Base-by-base conservation (phyloP, 2,329 filamentous ascomycete species). In the Pseudonectria buxi region DNA sequence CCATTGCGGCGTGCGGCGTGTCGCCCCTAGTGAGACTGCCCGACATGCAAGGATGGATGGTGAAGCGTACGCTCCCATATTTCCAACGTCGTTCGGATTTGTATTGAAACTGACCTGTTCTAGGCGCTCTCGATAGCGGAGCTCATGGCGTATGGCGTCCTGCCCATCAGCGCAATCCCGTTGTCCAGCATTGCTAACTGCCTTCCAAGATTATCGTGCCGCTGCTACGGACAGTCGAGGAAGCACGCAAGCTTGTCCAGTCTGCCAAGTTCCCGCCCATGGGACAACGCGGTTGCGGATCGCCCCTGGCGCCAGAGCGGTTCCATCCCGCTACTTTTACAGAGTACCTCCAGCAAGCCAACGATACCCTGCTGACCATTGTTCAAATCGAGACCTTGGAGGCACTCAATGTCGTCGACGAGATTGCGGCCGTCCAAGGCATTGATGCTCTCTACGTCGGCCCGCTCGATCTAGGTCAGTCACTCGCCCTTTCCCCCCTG, bases 341-440 rank as follows among this genome's bases (percentile, higher is more conserved):
- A 3, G 63, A 71, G 35, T 74, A 74, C 40, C 63, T 73, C 46
- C 59, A 66, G 40, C 60, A 67, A 27, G 70, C 70, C 29, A 72
- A 74, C 41, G 61, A 71, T 35, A 46, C 57, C 22, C 64, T 83
- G 14, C 53, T 83, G 39, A 80, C 74, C 12, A 78, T 81, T 61
- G 75, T 82, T 10, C 79, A 83, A 55, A 82, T 83, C 34, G 79
- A 83, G 60, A 82, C 79, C 1, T 63, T 65, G 41, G 77, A 81
- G 53, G 78, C 78, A 1, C 61, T 83, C 11, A 70, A 76, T 1
- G 59, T 61, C 10, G 69, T 82, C 1, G 76, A 81, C 24, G 73
- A 72, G 31, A 83, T 83, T 54, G 76, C 76, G 28, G 65, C 70
- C 14, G 63, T 79, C 14, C 59, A 74, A 4, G 75, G 75, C 4